Percentiles rank a stretch among this genome's conserved stretches.
phyloP scores from a whole-genome alignment of 371 early-diverging fungal species.

The Circinella umbellata region DNA sequence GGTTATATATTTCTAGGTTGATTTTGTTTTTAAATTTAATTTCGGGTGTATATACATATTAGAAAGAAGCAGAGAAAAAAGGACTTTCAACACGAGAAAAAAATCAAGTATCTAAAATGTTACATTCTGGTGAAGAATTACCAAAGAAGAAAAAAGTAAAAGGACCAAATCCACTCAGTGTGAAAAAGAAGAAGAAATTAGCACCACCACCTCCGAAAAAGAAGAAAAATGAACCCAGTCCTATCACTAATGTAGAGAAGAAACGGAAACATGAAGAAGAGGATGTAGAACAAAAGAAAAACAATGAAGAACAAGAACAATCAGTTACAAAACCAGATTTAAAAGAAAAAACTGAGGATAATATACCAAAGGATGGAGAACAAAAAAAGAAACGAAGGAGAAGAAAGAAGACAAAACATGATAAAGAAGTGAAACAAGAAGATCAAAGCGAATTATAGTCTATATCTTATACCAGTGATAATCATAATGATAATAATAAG shows the following conservation, averaged over 20 bases:
- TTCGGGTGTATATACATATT: not conserved
- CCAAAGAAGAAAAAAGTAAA: conserved; percentile 5
- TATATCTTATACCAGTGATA: not conserved
- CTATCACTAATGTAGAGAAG: not conserved
- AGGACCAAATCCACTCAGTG: conserved; percentile 11
- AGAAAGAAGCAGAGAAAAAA: conserved; percentile 1
- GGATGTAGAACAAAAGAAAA: not conserved
- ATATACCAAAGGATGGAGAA: conserved; percentile 7
- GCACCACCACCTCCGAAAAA: not conserved
- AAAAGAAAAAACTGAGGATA: not conserved
- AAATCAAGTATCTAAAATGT: not conserved
- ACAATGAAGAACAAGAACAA: not conserved
- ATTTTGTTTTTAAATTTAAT: not conserved
- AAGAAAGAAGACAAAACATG: conserved; percentile 6
- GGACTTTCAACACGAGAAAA: not conserved
- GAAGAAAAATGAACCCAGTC: not conserved
- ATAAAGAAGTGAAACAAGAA: not conserved
- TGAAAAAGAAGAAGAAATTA: conserved; percentile 1
- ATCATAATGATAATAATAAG: not conserved
- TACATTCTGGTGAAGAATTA: not conserved
- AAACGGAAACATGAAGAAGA: not conserved
- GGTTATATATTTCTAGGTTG: too few species aligned
- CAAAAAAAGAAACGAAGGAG: conserved; percentile 6
- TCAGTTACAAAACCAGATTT: too few species aligned
- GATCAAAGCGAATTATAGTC: not conserved